phyloP scores from a whole-genome alignment of 176 grass and related monocot genomes.

The Musa acuminata region DNA sequence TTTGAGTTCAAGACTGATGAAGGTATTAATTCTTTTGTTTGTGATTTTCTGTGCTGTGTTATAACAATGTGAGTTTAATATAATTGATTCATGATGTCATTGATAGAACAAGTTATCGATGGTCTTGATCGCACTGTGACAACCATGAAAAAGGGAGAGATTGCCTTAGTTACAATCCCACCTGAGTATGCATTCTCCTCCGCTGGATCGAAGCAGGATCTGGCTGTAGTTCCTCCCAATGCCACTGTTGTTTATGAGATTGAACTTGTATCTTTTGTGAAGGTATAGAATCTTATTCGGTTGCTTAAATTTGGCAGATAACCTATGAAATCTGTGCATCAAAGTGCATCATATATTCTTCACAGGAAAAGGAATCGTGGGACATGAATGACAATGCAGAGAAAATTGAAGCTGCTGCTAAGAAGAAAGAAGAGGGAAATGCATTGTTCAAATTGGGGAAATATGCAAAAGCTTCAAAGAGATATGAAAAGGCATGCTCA shows the following conservation, averaged over 20 bases:
- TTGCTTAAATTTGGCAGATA: not conserved
- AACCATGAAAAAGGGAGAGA: conserved; percentile 91
- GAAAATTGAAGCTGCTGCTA: conserved; percentile 62
- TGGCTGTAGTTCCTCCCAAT: conserved; percentile 68
- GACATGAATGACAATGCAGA: conserved; percentile 68
- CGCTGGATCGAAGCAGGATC: conserved; percentile 62
- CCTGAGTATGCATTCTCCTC: conserved; percentile 74
- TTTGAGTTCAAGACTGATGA: conserved; percentile 86
- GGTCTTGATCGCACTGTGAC: conserved; percentile 73
- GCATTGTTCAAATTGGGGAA: conserved; percentile 69
- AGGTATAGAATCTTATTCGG: conserved; percentile 22
- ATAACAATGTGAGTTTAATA: not conserved
- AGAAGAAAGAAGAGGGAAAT: conserved; percentile 91
- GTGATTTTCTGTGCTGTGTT: conserved; percentile 3
- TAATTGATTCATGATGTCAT: not conserved
- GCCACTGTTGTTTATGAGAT: conserved; percentile 72
- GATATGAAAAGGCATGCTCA: conserved; percentile 59
- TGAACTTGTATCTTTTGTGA: conserved; percentile 78
- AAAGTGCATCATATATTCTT: too few species aligned
- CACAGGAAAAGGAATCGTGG: conserved; percentile 86
- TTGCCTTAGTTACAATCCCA: conserved; percentile 76
- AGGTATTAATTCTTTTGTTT: conserved; percentile 30
- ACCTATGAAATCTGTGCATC: too few species aligned
- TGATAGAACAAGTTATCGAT: conserved; percentile 64
- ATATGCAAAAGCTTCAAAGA: conserved; percentile 58